phyloP scores from a whole-genome alignment of 2,329 filamentous ascomycete species.

The Cadophora malorum region DNA sequence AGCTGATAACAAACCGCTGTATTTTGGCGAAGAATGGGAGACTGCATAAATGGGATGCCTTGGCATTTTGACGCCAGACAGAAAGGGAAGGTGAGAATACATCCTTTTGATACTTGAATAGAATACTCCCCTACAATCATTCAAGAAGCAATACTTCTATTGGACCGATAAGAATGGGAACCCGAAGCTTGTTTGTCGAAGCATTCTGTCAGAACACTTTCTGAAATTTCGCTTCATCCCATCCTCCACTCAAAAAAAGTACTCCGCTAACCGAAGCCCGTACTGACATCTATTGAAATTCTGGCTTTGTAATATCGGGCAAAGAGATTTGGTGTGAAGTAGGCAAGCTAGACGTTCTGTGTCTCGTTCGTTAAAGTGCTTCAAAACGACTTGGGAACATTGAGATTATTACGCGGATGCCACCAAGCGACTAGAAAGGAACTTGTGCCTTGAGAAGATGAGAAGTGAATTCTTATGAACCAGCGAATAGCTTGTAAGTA shows the following conservation, averaged over 20 bases:
- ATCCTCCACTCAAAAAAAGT: background rate
- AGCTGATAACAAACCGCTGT: slow-evolving; percentile 16
- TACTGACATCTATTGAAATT: background rate
- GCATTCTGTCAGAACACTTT: background rate
- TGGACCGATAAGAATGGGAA: background rate
- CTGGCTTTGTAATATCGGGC: background rate
- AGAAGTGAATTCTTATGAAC: background rate
- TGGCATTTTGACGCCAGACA: background rate
- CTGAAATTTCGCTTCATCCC: background rate
- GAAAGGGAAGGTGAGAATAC: slow-evolving; percentile 8
- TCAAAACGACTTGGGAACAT: background rate
- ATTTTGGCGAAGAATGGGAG: slow-evolving; percentile 11
- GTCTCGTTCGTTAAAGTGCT: background rate
- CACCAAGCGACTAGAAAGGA: background rate
- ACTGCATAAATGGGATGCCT: slow-evolving; percentile 20
- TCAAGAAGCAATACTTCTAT: background rate
- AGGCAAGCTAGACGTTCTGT: background rate
- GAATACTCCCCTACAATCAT: background rate
- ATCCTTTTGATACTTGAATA: background rate
- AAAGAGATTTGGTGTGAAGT: background rate
- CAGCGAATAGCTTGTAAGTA: background rate
- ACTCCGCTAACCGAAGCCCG: background rate
- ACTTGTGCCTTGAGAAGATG: background rate
- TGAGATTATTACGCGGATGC: background rate
- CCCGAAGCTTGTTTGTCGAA: slow-evolving; percentile 14